Conservation (phyloP, 129 eudicot species). For the Escallonia rubra region DNA sequence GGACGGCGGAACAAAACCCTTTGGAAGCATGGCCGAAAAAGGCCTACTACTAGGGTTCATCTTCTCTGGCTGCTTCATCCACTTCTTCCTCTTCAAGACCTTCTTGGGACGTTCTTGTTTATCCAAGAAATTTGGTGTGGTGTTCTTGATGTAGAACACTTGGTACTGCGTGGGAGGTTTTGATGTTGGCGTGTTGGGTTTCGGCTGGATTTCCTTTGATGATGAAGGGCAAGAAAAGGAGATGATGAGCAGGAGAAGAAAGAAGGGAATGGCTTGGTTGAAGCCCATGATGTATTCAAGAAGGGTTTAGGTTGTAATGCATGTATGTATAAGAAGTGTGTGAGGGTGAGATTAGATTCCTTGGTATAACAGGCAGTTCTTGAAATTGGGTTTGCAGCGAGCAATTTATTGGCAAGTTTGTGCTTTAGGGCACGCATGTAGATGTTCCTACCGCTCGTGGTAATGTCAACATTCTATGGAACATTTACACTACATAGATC, state of each 20-base stretch:
- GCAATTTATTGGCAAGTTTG: constrained; percentile 1
- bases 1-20: constrained; percentile 84
- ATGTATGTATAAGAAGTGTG: neutral
- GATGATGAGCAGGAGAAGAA: constrained; percentile 5
- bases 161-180: neutral
- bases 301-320: constrained; percentile 9
- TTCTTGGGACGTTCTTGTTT: constrained; percentile 3
- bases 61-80: constrained; percentile 12
- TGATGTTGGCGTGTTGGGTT: neutral
- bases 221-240: constrained; percentile 15
- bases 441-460: constrained; percentile 43
- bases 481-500: constrained; percentile 41
- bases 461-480: constrained; percentile 61
- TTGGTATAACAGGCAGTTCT: neutral
- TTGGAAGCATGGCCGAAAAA: constrained; percentile 72
- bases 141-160: constrained; percentile 18
- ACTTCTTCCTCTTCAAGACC: constrained; percentile 9
- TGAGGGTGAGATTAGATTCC: no score
- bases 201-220: neutral
- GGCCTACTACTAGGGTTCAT: constrained; percentile 14
- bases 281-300: constrained; percentile 16
- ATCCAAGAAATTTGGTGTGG: constrained; percentile 27
- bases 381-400: constrained; percentile 11
- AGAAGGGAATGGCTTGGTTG: constrained; percentile 1
- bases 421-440: constrained; percentile 15